phyloP scores from a whole-genome alignment of 2,329 filamentous ascomycete genomes.

The Colletotrichum echinochloae region DNA sequence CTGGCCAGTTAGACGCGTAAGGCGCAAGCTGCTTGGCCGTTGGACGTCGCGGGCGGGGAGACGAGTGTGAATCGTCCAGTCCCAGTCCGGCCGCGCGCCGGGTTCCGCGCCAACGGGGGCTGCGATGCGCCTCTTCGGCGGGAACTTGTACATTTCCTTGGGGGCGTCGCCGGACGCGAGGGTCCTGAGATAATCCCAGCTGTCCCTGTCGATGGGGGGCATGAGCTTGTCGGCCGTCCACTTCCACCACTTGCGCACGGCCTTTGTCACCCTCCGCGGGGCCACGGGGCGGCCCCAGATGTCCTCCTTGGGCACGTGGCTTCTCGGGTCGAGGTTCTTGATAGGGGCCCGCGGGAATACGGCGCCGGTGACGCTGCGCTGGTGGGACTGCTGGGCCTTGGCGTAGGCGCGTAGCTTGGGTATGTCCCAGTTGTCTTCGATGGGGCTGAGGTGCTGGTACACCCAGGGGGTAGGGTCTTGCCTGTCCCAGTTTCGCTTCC shows the following conservation, averaged over 20 bases:
- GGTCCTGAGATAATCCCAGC: conserved; percentile 67
- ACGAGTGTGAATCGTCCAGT: conserved; percentile 58
- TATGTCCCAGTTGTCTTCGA: conserved; percentile 64
- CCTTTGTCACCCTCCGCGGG: conserved; percentile 54
- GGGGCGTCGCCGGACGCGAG: conserved; percentile 58
- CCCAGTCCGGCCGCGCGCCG: conserved; percentile 47
- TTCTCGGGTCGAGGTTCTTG: conserved; percentile 51
- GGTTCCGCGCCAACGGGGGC: background rate
- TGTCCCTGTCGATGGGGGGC: conserved; percentile 64
- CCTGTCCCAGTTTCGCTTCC: conserved; percentile 7
- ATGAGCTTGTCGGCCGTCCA: conserved; percentile 58
- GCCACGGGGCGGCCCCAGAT: conserved; percentile 62
- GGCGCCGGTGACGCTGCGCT: conserved; percentile 43
- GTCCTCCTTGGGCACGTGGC: conserved; percentile 56
- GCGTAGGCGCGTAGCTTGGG: conserved; percentile 58
- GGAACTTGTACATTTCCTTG: conserved; percentile 52
- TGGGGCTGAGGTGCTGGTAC: conserved; percentile 30
- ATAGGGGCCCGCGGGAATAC: conserved; percentile 44
- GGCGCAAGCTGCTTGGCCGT: conserved; percentile 49
- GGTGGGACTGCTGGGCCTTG: conserved; percentile 54
- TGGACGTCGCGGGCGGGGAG: conserved; percentile 55
- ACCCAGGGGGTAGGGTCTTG: conserved; percentile 46
- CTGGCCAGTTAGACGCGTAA: conserved; percentile 52
- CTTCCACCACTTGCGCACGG: conserved; percentile 62
- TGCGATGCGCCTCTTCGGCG: conserved; percentile 51